Conservation (phyloP, 2,329 filamentous ascomycete genomes). For the Pestalotiopsis sp. region DNA sequence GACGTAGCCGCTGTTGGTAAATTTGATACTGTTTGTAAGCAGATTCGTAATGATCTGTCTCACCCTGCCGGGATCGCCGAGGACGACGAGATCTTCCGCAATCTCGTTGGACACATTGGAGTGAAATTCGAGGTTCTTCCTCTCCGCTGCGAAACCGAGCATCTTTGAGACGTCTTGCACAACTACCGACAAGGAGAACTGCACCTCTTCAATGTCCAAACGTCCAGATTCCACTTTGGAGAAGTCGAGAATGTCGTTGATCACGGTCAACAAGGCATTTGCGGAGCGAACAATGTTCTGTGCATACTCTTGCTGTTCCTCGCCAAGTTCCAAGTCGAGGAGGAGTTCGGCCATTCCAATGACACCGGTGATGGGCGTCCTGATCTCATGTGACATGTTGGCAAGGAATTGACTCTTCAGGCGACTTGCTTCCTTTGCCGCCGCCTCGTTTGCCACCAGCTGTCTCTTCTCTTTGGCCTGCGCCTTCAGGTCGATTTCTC, state of each 20-base stretch:
- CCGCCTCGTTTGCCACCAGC: constrained; percentile 73
- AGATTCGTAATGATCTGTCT: constrained; percentile 84
- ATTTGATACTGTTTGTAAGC: constrained; percentile 77
- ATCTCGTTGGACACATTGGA: constrained; percentile 66
- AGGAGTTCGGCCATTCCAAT: constrained; percentile 80
- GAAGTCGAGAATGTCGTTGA: constrained; percentile 90
- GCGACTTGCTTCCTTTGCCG: constrained; percentile 78
- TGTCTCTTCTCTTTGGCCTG: constrained; percentile 71
- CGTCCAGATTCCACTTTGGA: constrained; percentile 82
- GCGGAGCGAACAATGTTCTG: constrained; percentile 80
- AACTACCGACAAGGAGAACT: constrained; percentile 74
- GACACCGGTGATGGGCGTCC: constrained; percentile 78
- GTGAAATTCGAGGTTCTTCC: constrained; percentile 75
- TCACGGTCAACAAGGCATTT: constrained; percentile 81
- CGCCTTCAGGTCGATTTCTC: constrained; percentile 63
- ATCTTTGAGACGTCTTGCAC: constrained; percentile 83
- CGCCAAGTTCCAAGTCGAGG: constrained; percentile 66
- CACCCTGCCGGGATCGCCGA: constrained; percentile 83
- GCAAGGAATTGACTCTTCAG: constrained; percentile 81
- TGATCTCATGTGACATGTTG: constrained; percentile 81
- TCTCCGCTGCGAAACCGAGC: constrained; percentile 81
- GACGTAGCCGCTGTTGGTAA: constrained; percentile 70
- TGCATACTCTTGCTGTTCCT: constrained; percentile 74
- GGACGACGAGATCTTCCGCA: constrained; percentile 71
- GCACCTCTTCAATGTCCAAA: constrained; percentile 78